phyloP scores from a whole-genome alignment of 1,284 basidiomycete species.

The Malassezia slooffiae region DNA sequence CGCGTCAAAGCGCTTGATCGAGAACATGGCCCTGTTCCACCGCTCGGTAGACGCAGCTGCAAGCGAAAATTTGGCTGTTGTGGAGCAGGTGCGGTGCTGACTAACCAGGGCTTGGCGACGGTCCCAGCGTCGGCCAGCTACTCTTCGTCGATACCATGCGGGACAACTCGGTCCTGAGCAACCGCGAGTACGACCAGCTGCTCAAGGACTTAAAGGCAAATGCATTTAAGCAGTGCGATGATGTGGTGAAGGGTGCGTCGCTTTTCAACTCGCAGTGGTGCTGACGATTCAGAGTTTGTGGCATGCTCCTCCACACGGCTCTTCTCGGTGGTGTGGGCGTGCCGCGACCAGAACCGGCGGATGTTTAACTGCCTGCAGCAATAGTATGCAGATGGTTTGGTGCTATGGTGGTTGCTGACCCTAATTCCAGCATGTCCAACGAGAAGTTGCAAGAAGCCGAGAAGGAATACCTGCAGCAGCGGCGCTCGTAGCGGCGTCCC shows the following conservation, averaged over 20 bases:
- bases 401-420: neutral
- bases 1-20: too few relatives aligned
- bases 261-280: too few relatives aligned
- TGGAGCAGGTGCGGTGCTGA: too few relatives aligned
- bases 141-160: too few relatives aligned
- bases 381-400: slow-evolving; percentile 1
- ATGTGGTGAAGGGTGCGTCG: slow-evolving; percentile 11
- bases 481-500: too few relatives aligned
- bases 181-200: slow-evolving; percentile 14
- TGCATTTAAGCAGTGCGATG: slow-evolving; percentile 14
- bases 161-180: slow-evolving; percentile 13
- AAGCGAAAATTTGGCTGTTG: too few relatives aligned
- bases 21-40: too few relatives aligned
- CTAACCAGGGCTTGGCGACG: too few relatives aligned
- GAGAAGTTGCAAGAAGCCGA: slow-evolving; percentile 4
- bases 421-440: slow-evolving; percentile 1
- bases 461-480: slow-evolving; percentile 8
- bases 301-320: slow-evolving; percentile 5
- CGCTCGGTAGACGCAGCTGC: too few relatives aligned
- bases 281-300: slow-evolving; percentile 12
- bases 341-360: slow-evolving; percentile 7
- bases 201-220: slow-evolving; percentile 7
- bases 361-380: slow-evolving; percentile 8
- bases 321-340: slow-evolving; percentile 13
- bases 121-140: too few relatives aligned